Base-by-base conservation (phyloP, 176 grass and related monocot genomes). In the Cocos nucifera region DNA sequence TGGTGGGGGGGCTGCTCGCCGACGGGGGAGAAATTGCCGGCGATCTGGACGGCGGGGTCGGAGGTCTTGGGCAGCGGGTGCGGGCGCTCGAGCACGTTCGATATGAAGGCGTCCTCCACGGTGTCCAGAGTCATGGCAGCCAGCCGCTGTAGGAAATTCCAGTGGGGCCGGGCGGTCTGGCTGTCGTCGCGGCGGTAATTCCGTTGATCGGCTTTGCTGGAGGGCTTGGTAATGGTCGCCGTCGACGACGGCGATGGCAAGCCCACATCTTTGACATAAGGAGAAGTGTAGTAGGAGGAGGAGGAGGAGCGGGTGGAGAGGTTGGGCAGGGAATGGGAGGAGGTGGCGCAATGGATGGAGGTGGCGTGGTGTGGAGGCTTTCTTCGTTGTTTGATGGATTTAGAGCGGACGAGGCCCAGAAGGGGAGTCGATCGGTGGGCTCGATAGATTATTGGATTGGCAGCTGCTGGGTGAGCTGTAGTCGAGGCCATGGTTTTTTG, bases 141-240 rank as follows among this genome's bases (percentile, higher is more conserved):
- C 6, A 80, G 12, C 1, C 17, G 52, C 73, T 88, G 93, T 50
- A 97, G 7, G 16, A 75, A 69, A 70, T 91, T 97, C 93, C 73
- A 83, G 44, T 61, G 62, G 2, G 23, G 69, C 65, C 1, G 19
- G 6, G 0, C 26, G 50, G 20, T 6, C 5, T 12, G 39, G 35
- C 35, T 2, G 9, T 39, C 8, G 14, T 17, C 20, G 22, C 29
- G 24, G 64, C 25, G 4, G 64, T 23, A 15, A 16, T 8, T 50
- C 39, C 3, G 21, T 20, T 19, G 60, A 17, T 18, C 32, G 3
- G 62, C 49, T 48, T 52, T 52, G 35, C 35, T 44, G 5, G 35
- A 44, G 35, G 35, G 35, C 35, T 12, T 9, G 5, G 35, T 44
- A 14, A 44, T 44, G 12, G 8, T 44, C 35, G 10, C 2, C 35